These are phyloP conservation scores for Amanita pallidorosea DNA, from an alignment of 768 basidiomycete species.

Conservation along the genomic window DNA sequence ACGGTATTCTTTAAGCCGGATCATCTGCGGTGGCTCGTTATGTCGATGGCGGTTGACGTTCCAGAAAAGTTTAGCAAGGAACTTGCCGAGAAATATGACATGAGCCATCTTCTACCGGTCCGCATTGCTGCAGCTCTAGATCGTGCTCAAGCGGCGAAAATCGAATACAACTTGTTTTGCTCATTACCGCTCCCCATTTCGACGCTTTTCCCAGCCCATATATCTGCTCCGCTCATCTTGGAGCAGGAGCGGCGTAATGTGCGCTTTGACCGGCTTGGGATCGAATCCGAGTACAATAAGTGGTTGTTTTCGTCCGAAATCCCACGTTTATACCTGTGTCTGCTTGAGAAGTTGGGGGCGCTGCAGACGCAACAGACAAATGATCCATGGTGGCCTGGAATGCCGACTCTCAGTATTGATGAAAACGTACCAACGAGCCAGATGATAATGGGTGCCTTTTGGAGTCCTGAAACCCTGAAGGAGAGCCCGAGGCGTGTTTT, in stretches of 20 bases:
- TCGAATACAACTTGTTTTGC: constrained; percentile 26
- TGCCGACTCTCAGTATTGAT: constrained; percentile 8
- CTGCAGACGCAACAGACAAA: constrained; percentile 8
- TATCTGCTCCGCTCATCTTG: constrained; percentile 35
- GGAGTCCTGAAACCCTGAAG: constrained; percentile 13
- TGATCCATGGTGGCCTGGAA: constrained; percentile 28
- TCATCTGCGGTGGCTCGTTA: not conserved
- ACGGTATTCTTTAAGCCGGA: not conserved
- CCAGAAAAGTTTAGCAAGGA: not conserved
- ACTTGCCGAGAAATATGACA: constrained; percentile 3
- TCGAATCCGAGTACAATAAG: constrained; percentile 27
- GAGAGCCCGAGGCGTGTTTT: constrained; percentile 16
- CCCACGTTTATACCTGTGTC: constrained; percentile 26
- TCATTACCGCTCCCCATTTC: constrained; percentile 29
- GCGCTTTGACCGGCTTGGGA: constrained; percentile 22
- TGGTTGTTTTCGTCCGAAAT: constrained; percentile 28
- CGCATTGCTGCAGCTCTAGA: constrained; percentile 21
- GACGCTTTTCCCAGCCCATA: constrained; percentile 32
- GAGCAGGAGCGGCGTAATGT: constrained; percentile 35
- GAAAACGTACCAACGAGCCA: constrained; percentile 10
- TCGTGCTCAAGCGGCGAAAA: not conserved
- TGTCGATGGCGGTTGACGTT: not conserved
- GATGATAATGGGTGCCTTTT: constrained; percentile 19
- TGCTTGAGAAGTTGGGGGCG: constrained; percentile 18
- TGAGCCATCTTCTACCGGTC: constrained; percentile 19